Evolutionary conservation across 2,329 filamentous ascomycete species (phyloP).

Genomic region (Aspergillus sp.): DNA sequence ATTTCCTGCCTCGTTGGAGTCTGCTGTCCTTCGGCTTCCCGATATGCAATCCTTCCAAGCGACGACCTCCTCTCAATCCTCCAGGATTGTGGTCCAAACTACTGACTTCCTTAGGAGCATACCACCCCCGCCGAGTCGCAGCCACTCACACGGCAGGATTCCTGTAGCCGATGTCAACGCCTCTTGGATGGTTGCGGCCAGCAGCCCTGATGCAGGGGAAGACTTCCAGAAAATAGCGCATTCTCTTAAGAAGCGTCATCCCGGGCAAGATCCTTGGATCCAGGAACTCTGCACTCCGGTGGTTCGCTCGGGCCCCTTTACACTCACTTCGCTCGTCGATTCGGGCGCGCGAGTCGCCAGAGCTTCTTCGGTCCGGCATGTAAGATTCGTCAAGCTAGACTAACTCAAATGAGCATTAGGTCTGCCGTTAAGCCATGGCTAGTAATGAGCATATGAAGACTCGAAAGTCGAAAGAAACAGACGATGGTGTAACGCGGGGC

Average conservation of each 20-base stretch:
- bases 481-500: slow-evolving; percentile 15
- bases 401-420: background rate
- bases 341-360: background rate
- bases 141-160: background rate
- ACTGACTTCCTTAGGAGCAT: background rate
- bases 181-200: background rate
- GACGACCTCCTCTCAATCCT: background rate
- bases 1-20: slow-evolving; percentile 7
- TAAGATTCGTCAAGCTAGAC: background rate
- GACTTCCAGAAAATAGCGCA: slow-evolving; percentile 20
- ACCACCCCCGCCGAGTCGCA: background rate
- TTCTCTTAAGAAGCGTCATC: slow-evolving; percentile 4
- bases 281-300: slow-evolving; percentile 12
- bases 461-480: background rate
- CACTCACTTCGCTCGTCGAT: slow-evolving; percentile 5
- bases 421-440: background rate
- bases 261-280: background rate
- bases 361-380: background rate
- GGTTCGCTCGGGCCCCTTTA: background rate
- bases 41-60: slow-evolving; percentile 7
- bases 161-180: slow-evolving; percentile 1
- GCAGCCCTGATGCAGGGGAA: slow-evolving; percentile 4
- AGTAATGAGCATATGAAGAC: background rate
- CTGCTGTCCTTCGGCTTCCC: slow-evolving; percentile 20
- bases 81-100: slow-evolving; percentile 1